Percentiles rank a stretch among this genome's conserved stretches.
Evolutionary conservation across 208 protist species (phyloP).

Genomic region (Jaenimonas drosophilae): DNA sequence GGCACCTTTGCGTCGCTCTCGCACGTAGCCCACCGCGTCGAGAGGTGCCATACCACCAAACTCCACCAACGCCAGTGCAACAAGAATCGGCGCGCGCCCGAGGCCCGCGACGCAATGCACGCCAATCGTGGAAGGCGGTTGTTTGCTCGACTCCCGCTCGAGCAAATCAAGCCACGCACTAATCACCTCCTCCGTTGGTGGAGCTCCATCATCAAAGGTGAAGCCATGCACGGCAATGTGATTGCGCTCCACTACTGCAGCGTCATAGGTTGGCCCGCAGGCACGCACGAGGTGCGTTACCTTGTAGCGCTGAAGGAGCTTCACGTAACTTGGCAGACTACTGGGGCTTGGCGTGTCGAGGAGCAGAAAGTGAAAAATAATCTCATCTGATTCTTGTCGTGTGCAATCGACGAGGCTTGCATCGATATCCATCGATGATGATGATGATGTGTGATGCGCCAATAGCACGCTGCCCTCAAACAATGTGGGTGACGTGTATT

Average conservation of each 20-base stretch:
- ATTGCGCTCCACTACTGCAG: conserved; percentile 10
- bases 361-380: conserved; percentile 36
- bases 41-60: conserved; percentile 23
- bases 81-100: conserved; percentile 46
- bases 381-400: conserved; percentile 11
- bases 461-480: not conserved
- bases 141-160: conserved; percentile 13
- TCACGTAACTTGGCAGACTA: conserved; percentile 32
- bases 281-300: conserved; percentile 35
- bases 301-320: conserved; percentile 30
- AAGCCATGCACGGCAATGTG: conserved; percentile 30
- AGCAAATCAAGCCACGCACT: conserved; percentile 34
- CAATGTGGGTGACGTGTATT: not conserved
- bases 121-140: conserved; percentile 18
- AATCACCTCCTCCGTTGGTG: conserved; percentile 38
- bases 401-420: conserved; percentile 21
- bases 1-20: conserved; percentile 37
- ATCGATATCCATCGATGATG: conserved; percentile 18
- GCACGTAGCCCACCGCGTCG: conserved; percentile 50
- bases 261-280: conserved; percentile 31
- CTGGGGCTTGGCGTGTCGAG: conserved; percentile 30
- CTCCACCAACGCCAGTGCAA: conserved; percentile 58
- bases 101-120: conserved; percentile 72
- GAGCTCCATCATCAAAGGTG: conserved; percentile 54
- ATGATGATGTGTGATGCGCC: not conserved